Evolutionary conservation across 2,329 filamentous ascomycete species (phyloP).

Genomic region (Aspergillus piperis): DNA sequence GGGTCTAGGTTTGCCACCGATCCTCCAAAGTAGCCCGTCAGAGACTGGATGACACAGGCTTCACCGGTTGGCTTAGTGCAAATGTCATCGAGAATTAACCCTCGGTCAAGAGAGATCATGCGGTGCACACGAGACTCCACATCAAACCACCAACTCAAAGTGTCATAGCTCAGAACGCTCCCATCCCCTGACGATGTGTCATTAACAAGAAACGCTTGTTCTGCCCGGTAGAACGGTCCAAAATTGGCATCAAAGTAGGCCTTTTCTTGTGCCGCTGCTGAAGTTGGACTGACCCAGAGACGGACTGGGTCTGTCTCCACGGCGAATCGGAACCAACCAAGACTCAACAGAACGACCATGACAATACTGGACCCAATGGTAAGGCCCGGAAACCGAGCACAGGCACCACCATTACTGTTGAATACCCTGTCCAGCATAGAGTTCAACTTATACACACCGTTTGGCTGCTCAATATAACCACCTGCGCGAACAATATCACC

Average conservation of each 20-base stretch:
- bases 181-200: slow-evolving; percentile 68
- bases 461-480: slow-evolving; percentile 76
- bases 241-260: slow-evolving; percentile 90
- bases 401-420: slow-evolving; percentile 74
- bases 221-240: slow-evolving; percentile 90
- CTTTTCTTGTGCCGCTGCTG: slow-evolving; percentile 88
- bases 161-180: slow-evolving; percentile 85
- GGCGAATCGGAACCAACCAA: slow-evolving; percentile 87
- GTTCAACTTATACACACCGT: slow-evolving; percentile 79
- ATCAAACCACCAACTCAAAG: slow-evolving; percentile 88
- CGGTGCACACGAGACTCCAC: slow-evolving; percentile 76
- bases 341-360: slow-evolving; percentile 73
- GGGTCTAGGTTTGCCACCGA: slow-evolving; percentile 63
- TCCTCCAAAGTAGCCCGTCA: slow-evolving; percentile 84
- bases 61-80: slow-evolving; percentile 92
- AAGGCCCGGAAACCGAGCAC: slow-evolving; percentile 79
- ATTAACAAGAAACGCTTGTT: slow-evolving; percentile 93
- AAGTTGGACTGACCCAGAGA: slow-evolving; percentile 95
- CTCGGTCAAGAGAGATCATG: slow-evolving; percentile 69
- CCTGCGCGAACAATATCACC: slow-evolving; percentile 77
- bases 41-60: slow-evolving; percentile 87
- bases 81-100: slow-evolving; percentile 74
- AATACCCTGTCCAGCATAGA: slow-evolving; percentile 79
- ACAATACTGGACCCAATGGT: slow-evolving; percentile 78
- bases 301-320: slow-evolving; percentile 87